Conservation (phyloP, 192 early-diverging fungal species). For the Oehlia diaphana region DNA sequence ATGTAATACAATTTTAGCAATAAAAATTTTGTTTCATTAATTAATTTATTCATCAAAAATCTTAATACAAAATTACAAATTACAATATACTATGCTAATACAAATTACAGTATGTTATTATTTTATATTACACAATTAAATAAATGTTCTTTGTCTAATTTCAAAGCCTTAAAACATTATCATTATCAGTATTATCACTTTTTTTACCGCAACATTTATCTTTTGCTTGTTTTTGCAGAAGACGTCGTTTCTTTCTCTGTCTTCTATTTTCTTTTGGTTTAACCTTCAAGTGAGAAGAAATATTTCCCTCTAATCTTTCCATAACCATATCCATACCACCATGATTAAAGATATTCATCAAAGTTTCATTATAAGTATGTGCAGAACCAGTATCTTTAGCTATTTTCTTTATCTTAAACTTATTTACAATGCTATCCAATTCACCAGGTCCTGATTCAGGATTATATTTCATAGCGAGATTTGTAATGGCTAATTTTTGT, state of each 20-base stretch:
- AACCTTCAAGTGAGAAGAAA: background rate
- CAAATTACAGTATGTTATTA: no score
- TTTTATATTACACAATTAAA: no score
- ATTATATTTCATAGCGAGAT: background rate
- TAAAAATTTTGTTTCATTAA: no score
- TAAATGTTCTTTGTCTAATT: no score
- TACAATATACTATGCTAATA: no score
- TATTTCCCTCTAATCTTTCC: background rate
- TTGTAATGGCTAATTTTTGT: background rate
- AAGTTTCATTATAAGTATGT: background rate
- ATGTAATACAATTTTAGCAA: no score
- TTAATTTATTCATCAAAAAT: no score
- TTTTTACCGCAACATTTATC: background rate
- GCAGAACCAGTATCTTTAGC: background rate
- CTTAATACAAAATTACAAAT: no score
- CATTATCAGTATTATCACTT: no score
- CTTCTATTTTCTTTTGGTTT: background rate
- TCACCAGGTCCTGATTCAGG: background rate
- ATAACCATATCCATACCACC: background rate
- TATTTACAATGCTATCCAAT: background rate
- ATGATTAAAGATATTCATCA: background rate
- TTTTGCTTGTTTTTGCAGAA: background rate
- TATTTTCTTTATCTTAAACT: background rate
- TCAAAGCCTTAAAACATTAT: no score
- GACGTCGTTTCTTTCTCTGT: background rate